Percentiles rank a stretch among this genome's conserved stretches.
Evolutionary conservation across 2,329 filamentous ascomycete species (phyloP).

Genomic region (Ascocoryne sarcoides): DNA sequence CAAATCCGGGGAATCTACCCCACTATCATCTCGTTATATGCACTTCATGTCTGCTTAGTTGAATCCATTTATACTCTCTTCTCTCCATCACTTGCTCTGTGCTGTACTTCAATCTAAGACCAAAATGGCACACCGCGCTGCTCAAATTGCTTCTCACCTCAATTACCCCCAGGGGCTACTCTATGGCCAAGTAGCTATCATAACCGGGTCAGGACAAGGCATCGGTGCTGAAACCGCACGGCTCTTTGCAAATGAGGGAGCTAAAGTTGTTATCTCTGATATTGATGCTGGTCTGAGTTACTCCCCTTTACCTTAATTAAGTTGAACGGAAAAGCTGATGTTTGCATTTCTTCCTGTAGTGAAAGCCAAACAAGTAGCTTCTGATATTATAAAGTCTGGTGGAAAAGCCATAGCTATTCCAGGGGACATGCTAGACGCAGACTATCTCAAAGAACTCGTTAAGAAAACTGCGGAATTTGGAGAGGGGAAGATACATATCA

Average conservation of each 20-base stretch:
- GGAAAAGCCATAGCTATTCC: constrained; percentile 65
- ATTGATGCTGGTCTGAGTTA: constrained; percentile 65
- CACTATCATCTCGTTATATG: not conserved
- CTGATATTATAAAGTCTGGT: constrained; percentile 54
- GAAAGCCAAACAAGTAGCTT: constrained; percentile 60
- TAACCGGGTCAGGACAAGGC: constrained; percentile 79
- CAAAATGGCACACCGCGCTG: constrained; percentile 41
- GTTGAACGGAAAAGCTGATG: constrained; percentile 14
- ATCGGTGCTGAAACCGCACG: constrained; percentile 79
- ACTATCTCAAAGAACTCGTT: constrained; percentile 65
- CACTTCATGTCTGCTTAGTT: not conserved
- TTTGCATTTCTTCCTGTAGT: too few species aligned
- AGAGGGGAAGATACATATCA: constrained; percentile 78
- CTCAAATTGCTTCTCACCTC: constrained; percentile 68
- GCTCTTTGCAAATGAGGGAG: constrained; percentile 80
- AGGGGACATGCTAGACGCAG: constrained; percentile 66
- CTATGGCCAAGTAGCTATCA: constrained; percentile 72
- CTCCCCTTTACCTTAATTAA: not conserved
- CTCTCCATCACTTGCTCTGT: not conserved
- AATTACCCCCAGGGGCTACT: constrained; percentile 77
- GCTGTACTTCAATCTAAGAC: too few species aligned
- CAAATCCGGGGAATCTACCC: not conserved
- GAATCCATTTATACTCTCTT: not conserved
- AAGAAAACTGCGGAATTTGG: constrained; percentile 71
- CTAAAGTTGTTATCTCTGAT: constrained; percentile 75